Base-by-base conservation (phyloP, 1,139 yeast genomes). In the Arxiozyma bovina region DNA sequence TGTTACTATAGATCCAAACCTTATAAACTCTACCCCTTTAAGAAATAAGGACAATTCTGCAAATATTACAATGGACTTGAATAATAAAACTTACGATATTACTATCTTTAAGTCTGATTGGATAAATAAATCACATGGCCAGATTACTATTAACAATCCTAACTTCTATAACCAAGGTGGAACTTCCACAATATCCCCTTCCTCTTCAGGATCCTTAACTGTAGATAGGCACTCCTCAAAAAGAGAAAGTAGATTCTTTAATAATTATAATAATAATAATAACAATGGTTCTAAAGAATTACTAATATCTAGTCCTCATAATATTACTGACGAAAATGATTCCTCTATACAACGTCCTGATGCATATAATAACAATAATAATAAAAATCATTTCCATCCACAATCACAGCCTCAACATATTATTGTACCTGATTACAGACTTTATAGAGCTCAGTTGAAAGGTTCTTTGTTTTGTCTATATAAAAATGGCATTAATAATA, bases 391-490 rank as follows among this genome's bases (percentile, higher is more conserved):
- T 18, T 21, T n/a, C 57, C 48, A 45, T 22, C 17, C 41, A 38
- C 49, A 34, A 8, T 23, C 48, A 34, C 49, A 34, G 21, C 41
- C 42, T 9, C 42, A 59, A 11, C 63, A 60, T 40, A 52, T 57
- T 4, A 53, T 62, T 20, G 56, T 62, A 4, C 68, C 68, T 5
- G 68, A 67, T 44, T 68, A 65, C 54, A 77, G 76, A 58, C 64
- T 85, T 42, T 80, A 72, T 60, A 74, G 85, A 55, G 86, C 83
- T 0, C 90, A 84, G 65, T 71, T 86, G 58, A 79, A 76, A 61
- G 94, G 94, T 9, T 77, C 87, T 0, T 75, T 76, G 53, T 67
- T 86, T 54, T 75, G 75, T 57, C 65, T 86, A 27, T 83, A 78
- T 70, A 83, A 80, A 62, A 74, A 82, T 8, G 80, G 82, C 1